Base-by-base conservation (phyloP, 2,329 filamentous ascomycete genomes). In the Penicillium sp. region DNA sequence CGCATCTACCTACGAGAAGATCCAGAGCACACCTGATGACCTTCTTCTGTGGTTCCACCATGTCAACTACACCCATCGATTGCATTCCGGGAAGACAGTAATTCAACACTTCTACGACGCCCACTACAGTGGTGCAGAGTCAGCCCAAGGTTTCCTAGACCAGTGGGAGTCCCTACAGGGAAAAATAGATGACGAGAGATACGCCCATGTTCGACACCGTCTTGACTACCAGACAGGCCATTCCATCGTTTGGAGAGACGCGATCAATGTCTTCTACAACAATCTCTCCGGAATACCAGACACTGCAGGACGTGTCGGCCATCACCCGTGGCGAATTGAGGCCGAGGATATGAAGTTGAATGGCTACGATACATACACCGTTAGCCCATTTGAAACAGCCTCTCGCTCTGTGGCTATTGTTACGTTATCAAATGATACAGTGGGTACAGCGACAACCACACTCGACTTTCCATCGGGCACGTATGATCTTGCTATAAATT, bases 21-120 rank as follows among this genome's bases (percentile, higher is more conserved):
- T 86, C 19, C 79, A 82, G 13, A 87, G 83, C 0, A 90, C 87
- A 0, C 87, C 87, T 0, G 88, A 90, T 58, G 78, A 90, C 24
- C 76, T 90, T 1, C 71, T 90, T 2, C 76, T 90, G 2, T 91
- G 88, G 88, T 90, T 90, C 74, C 88, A 90, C 69, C 88, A 91
- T 66, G 86, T 90, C 0, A 82, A 82, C 3, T 91, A 89, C 68
- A 88, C 84, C 0, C 83, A 88, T 42, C 71, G 69, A 6, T 79
- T 90, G 1, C 78, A 85, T 13, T 84, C 82, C 0, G 85, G 86
- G 11, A 84, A 87, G 71, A 88, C 87, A 0, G 86, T 90, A 2
- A 87, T 87, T 52, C 85, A 87, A 65, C 84, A 87, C 65, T 86
- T 87, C 68, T 87, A 87, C 65, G 81, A 87, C 57, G 83, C 84